Percentiles rank a stretch among this genome's conserved stretches.
Conservation (phyloP, 345 rosid genomes). For the Turritis glabra region DNA sequence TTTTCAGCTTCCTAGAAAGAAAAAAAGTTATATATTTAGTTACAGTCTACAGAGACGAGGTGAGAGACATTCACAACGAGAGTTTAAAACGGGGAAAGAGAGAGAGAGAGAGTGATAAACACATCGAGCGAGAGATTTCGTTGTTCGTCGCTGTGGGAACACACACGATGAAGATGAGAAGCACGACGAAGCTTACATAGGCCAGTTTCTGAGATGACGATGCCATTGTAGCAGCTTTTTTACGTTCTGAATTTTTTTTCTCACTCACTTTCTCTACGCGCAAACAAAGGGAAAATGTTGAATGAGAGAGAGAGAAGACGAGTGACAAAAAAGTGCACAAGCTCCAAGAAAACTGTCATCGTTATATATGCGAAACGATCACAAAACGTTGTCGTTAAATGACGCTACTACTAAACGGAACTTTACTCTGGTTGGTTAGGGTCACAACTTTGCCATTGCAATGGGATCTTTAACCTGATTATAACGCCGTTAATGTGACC, state of each 20-base stretch:
- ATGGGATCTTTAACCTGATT: no score
- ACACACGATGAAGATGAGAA: slow-evolving; percentile 3
- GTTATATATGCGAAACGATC: slow-evolving; percentile 6
- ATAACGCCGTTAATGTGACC: no score
- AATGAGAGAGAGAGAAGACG: slow-evolving; percentile 15
- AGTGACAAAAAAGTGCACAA: no score
- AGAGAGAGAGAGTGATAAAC: neutral
- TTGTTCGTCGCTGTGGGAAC: slow-evolving; percentile 1
- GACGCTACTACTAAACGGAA: neutral
- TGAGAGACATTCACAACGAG: no score
- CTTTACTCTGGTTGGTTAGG: neutral
- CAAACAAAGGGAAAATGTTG: no score
- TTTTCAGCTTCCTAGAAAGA: slow-evolving; percentile 19
- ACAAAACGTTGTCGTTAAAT: slow-evolving; percentile 5
- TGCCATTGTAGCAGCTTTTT: no score
- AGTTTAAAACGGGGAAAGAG: no score
- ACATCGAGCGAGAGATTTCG: slow-evolving; percentile 20
- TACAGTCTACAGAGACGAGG: no score
- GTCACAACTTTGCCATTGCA: no score
- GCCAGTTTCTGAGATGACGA: neutral
- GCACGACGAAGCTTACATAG: neutral
- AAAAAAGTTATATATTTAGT: no score
- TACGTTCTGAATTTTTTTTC: no score
- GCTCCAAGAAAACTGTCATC: slow-evolving; percentile 19
- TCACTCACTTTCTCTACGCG: no score